Evolutionary conservation across 2,329 filamentous ascomycete genomes (phyloP), one percentile per base, ranked within the genome.

Genomic region (Zalaria obscura): DNA sequence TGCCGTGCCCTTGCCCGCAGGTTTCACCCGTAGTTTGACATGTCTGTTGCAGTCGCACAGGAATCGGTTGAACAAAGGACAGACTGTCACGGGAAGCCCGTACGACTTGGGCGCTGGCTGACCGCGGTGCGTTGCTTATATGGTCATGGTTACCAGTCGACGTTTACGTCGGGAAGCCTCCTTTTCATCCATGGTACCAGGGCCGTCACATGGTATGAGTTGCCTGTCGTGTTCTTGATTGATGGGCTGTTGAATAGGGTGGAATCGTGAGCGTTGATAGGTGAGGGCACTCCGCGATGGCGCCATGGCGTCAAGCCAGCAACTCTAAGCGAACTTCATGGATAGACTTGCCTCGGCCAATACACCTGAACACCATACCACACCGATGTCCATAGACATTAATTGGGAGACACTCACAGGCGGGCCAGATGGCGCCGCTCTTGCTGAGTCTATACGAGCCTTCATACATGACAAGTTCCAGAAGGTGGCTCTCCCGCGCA

Each of bases 401-500:
- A 87, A 93, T 64, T 98, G 91, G 91, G 81, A 91, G 56, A 83
- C 82, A 47, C 76, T 96, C 57, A 96, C 89, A 25, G 80, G 78
- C 47, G 91, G 91, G 27, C 77, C 86, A 38, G 89, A 96, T 62
- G 89, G 91, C 42, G 73, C 79, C 49, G 83, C 77, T 41, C 78
- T 95, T 46, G 87, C 89, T 38, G 81, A 87, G 57, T 75, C 74
- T 48, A 93, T 98, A 62, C 83, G 89, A 50, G 78, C 80, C 54
- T 98, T 98, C 65, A 83, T 98, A 53, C 86, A 98, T 64, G 81
- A 86, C 58, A 91, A 88, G 56, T 98, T 98, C 64, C 91, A 98
- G 65, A 78, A 86, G 46, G 80, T 96, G 48, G 75, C 82, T 26
- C 73, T 98, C 37, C 91, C 91, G 45, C 83, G 87, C 55, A 95